Percentiles rank a stretch among this genome's conserved stretches.
phyloP scores from a whole-genome alignment of 495 filamentous ascomycete species.

The Aspergillus conjunctus region DNA sequence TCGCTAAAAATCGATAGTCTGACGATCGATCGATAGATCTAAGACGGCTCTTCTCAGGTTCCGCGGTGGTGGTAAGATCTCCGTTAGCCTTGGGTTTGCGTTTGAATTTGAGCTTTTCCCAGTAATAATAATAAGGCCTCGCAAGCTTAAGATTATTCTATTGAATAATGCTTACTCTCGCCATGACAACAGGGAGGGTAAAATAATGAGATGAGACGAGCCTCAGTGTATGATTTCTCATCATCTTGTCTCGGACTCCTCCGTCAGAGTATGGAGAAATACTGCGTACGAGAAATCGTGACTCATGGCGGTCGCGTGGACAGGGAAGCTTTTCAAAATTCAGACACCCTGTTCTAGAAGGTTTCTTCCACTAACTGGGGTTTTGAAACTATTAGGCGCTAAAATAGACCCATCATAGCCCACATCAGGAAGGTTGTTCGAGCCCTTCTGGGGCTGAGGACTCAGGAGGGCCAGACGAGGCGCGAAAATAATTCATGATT shows the following conservation, averaged over 20 bases:
- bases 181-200: no score
- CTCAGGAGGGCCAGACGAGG: background rate
- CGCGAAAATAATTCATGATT: no score
- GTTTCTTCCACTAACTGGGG: background rate
- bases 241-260: background rate
- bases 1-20: constrained; percentile 21
- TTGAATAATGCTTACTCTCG: no score
- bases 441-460: constrained; percentile 1
- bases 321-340: background rate
- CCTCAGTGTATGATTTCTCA: background rate
- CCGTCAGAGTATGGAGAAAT: background rate
- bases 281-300: background rate
- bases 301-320: constrained; percentile 2
- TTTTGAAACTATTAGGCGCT: constrained; percentile 2
- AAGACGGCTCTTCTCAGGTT: background rate
- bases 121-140: background rate
- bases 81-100: constrained; percentile 6
- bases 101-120: background rate
- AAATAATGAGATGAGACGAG: background rate
- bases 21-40: constrained; percentile 23
- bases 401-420: background rate
- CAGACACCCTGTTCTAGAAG: background rate
- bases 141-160: no score
- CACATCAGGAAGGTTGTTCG: background rate
- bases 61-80: constrained; percentile 18